Evolutionary conservation across 768 basidiomycete genomes (phyloP).

Genomic region (Tylopilus cervinicoccineus): DNA sequence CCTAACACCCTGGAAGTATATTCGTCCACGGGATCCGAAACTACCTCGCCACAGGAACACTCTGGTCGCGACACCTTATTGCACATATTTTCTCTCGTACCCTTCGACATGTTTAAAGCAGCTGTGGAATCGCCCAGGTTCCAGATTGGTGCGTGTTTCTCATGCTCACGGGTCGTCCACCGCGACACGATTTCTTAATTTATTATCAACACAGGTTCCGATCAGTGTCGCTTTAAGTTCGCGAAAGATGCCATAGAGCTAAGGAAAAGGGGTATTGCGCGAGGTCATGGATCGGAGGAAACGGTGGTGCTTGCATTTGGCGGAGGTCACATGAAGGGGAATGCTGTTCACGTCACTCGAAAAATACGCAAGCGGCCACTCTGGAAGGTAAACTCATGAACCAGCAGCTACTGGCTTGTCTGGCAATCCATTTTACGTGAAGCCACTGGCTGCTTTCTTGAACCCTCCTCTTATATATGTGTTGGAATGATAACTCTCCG

Average conservation of each 20-base stretch:
- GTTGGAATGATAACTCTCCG: constrained; percentile 10
- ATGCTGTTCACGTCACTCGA: constrained; percentile 82
- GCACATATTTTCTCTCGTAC: constrained; percentile 72
- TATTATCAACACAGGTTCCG: constrained; percentile 50
- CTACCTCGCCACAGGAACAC: constrained; percentile 34
- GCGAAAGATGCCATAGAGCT: constrained; percentile 86
- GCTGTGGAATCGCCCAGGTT: constrained; percentile 78
- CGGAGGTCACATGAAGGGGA: constrained; percentile 60
- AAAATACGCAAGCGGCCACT: constrained; percentile 82
- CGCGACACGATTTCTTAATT: constrained; percentile 8
- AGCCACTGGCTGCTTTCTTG: constrained; percentile 17
- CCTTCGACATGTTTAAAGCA: constrained; percentile 84
- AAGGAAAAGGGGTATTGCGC: constrained; percentile 73
- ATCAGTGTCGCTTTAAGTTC: constrained; percentile 87
- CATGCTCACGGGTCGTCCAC: constrained; percentile 7
- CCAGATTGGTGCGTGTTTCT: constrained; percentile 59
- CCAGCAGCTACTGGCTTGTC: constrained; percentile 22
- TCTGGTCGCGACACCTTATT: constrained; percentile 64
- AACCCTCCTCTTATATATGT: constrained; percentile 20
- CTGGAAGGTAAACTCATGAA: constrained; percentile 77
- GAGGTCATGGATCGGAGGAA: constrained; percentile 72
- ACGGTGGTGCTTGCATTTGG: constrained; percentile 92
- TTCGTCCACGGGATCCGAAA: constrained; percentile 35
- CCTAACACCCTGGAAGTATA: constrained; percentile 61
- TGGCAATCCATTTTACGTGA: constrained; percentile 28